Evolutionary conservation across 805 yeast species (phyloP).

Genomic region (Metschnikowia santaceciliae): DNA sequence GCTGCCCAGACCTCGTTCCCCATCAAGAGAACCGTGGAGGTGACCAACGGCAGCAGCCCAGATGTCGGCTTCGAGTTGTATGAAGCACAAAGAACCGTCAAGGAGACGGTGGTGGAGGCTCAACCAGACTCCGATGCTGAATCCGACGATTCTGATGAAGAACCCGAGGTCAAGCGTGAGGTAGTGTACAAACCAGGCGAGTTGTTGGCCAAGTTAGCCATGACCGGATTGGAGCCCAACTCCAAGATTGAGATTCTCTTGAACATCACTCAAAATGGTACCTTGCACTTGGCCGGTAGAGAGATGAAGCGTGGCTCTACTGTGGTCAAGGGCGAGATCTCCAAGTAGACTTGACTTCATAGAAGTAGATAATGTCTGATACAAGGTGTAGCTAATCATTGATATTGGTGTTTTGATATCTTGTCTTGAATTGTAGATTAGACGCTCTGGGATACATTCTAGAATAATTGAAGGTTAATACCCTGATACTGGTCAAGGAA

Average conservation of each 20-base stretch:
- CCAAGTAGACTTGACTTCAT: not conserved
- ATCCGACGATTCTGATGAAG: constrained; percentile 65
- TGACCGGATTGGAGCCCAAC: constrained; percentile 64
- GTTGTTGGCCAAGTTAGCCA: constrained; percentile 71
- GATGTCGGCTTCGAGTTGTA: constrained; percentile 62
- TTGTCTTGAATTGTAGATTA: too few species aligned
- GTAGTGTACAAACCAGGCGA: constrained; percentile 70
- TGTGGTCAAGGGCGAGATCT: constrained; percentile 53
- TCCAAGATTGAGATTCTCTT: constrained; percentile 64
- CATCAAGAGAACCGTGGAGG: constrained; percentile 67
- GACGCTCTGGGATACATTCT: too few species aligned
- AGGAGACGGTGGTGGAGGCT: constrained; percentile 76
- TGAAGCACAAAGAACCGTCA: constrained; percentile 82
- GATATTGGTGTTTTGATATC: not conserved
- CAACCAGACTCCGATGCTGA: constrained; percentile 44
- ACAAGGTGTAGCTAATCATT: not conserved
- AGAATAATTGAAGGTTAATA: too few species aligned
- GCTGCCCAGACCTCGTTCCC: constrained; percentile 88
- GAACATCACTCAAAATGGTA: constrained; percentile 62
- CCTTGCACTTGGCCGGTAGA: constrained; percentile 61
- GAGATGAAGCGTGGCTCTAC: constrained; percentile 58
- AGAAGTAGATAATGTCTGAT: too few species aligned
- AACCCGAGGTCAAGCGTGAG: constrained; percentile 81
- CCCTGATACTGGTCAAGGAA: too few species aligned
- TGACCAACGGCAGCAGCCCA: constrained; percentile 59